Conservation (phyloP, 768 basidiomycete genomes). For the Fomitopsis pulvina region DNA sequence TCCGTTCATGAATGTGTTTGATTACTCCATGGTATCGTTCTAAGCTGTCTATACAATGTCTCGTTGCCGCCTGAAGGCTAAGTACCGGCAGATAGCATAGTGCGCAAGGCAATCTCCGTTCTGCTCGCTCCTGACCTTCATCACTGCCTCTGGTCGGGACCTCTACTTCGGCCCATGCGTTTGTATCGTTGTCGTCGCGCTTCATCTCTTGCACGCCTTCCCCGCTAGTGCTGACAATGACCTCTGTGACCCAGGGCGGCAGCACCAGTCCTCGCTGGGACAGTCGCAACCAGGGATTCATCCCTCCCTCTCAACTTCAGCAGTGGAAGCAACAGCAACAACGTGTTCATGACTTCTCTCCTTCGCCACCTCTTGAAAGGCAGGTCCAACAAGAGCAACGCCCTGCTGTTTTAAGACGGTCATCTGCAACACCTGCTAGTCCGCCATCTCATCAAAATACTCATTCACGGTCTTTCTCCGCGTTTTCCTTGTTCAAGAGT, state of each 20-base stretch:
- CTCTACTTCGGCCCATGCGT: not conserved
- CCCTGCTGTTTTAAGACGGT: slow-evolving; percentile 3
- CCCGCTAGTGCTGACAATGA: slow-evolving; percentile 5
- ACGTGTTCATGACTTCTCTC: slow-evolving; percentile 13
- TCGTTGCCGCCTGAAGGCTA: too few species aligned
- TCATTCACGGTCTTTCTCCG: slow-evolving; percentile 11
- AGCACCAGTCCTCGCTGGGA: slow-evolving; percentile 30
- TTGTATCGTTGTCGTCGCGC: slow-evolving; percentile 1
- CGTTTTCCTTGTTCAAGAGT: slow-evolving; percentile 10
- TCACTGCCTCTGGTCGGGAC: not conserved
- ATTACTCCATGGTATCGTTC: too few species aligned
- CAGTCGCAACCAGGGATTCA: slow-evolving; percentile 28
- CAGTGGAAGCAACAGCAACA: slow-evolving; percentile 24
- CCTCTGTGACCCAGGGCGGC: not conserved
- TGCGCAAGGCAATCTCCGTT: too few species aligned
- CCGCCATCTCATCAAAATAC: not conserved
- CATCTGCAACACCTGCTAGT: slow-evolving; percentile 2
- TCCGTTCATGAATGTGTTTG: too few species aligned
- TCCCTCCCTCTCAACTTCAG: slow-evolving; percentile 30
- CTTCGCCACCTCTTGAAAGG: slow-evolving; percentile 12
- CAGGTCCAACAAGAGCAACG: slow-evolving; percentile 4
- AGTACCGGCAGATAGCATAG: not conserved
- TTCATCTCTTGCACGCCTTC: not conserved
- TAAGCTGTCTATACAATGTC: not conserved
- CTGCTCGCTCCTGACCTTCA: too few species aligned